phyloP scores from a whole-genome alignment of 2,329 filamentous ascomycete species.

The Pseudocercospora ulei region DNA sequence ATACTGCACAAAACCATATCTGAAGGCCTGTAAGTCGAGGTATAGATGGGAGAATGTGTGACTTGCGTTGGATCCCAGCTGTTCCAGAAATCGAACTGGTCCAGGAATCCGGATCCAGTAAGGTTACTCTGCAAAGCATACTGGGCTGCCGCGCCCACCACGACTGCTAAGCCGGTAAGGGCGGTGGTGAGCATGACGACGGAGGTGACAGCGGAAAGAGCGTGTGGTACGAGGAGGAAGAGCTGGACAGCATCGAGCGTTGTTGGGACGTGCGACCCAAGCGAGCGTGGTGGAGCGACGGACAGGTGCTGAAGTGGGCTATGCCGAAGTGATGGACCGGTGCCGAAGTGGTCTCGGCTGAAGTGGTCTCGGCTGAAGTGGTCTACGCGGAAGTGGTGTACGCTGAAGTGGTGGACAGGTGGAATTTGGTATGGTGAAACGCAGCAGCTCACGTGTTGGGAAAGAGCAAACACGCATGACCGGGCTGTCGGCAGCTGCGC shows the following conservation, averaged over 20 bases:
- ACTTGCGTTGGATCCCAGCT: slow-evolving; percentile 30
- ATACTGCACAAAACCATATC: slow-evolving; percentile 35
- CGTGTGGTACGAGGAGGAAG: neutral
- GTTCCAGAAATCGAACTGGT: slow-evolving; percentile 34
- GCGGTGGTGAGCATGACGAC: slow-evolving; percentile 9
- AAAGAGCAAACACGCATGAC: too few species aligned
- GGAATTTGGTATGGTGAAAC: too few species aligned
- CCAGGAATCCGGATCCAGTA: slow-evolving; percentile 29
- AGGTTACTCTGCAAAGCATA: slow-evolving; percentile 20
- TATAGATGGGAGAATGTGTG: neutral
- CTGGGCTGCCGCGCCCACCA: slow-evolving; percentile 1
- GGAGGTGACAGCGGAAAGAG: neutral
- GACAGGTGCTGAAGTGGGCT: too few species aligned
- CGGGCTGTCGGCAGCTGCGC: too few species aligned
- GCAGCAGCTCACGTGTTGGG: too few species aligned
- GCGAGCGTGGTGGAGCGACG: neutral
- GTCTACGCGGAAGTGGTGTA: too few species aligned
- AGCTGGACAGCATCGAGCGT: neutral
- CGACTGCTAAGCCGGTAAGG: neutral
- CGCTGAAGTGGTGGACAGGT: too few species aligned
- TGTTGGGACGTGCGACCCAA: neutral
- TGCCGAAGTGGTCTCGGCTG: too few species aligned
- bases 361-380: too few species aligned
- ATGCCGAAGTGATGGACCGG: too few species aligned
- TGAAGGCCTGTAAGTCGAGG: neutral